Evolutionary conservation across 2,329 filamentous ascomycete genomes (phyloP), one percentile per base, ranked within the genome.

Genomic region (Botrytis medusae): DNA sequence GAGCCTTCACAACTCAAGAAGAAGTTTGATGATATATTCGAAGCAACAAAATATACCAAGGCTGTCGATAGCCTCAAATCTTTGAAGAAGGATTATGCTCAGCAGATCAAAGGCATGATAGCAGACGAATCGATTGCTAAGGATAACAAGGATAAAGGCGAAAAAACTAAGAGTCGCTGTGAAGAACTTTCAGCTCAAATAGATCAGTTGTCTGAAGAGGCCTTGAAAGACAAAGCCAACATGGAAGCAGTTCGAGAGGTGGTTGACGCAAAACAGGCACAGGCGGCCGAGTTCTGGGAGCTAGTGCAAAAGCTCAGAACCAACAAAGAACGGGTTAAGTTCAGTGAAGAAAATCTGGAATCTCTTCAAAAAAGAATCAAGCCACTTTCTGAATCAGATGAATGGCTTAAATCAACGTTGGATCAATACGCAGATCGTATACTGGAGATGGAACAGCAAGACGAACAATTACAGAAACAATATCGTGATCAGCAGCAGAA

Each of bases 11-110:
- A 89, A 0, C 85, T 99, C 69, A 99, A 99, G 83, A 97, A 97
- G 82, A 92, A 91, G 70, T 99, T 99, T 74, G 96, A 99, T 80
- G 94, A 97, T 81, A 99, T 99, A 18, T 99, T 99, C 77, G 96
- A 98, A 83, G 96, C 96, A 1, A 86, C 93, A 83, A 98, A 97
- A 81, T 99, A 98, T 82, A 97, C 95, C 48, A 98, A 97, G 80
- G 96, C 95, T 29, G 97, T 99, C 74, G 95, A 98, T 63, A 97
- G 97, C 81, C 92, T 99, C 81, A 98, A 97, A 80, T 82, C 90
- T 16, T 86, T 98, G 68, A 88, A 92, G 57, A 99, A 98, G 83
- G 92, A 91, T 76, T 91, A 97, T 77, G 92, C 91, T 51, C 90
- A 92, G 76, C 88, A 95, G 75, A 86, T 98, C 16, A 88, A 85